Evolutionary conservation across 108 stramenopile genomes (phyloP).

Genomic region (Skeletonema potamos): DNA sequence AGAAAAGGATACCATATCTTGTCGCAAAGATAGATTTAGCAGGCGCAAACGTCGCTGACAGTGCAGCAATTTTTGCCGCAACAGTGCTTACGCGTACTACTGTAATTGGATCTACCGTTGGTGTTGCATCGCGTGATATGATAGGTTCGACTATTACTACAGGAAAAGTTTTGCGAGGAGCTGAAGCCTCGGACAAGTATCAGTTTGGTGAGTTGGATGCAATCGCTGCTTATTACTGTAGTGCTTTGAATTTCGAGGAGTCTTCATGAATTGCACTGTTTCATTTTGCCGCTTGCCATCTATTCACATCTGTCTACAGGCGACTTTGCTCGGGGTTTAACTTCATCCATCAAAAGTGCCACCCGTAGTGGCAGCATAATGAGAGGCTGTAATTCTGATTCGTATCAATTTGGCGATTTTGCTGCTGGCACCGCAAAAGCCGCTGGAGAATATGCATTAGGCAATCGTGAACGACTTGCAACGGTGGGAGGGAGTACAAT

Average conservation of each 20-base stretch:
- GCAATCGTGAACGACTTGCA: constrained; percentile 8
- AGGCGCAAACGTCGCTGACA: constrained; percentile 3
- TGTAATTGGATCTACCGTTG: constrained; percentile 7
- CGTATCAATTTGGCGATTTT: constrained; percentile 9
- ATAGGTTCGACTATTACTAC: not conserved
- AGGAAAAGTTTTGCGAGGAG: constrained; percentile 8
- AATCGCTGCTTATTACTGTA: too few species aligned
- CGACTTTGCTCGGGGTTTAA: constrained; percentile 2
- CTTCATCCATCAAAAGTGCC: not conserved
- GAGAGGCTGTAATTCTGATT: not conserved
- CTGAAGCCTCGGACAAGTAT: constrained; percentile 7
- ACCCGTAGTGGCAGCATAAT: not conserved
- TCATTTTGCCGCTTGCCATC: too few species aligned
- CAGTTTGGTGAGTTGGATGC: constrained; percentile 2
- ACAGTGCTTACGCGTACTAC: not conserved
- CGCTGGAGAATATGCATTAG: constrained; percentile 2
- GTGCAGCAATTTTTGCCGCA: not conserved
- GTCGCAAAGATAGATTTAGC: not conserved
- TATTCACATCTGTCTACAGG: too few species aligned
- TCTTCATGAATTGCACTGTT: too few species aligned
- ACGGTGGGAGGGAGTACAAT: constrained; percentile 9
- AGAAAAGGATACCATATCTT: constrained; percentile 13
- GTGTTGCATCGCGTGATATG: constrained; percentile 2
- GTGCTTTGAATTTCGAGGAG: too few species aligned
- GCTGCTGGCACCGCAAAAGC: constrained; percentile 1